Percentiles rank a stretch among this genome's conserved stretches.
Conservation (phyloP, 805 yeast species). For the Candida quercuum region DNA sequence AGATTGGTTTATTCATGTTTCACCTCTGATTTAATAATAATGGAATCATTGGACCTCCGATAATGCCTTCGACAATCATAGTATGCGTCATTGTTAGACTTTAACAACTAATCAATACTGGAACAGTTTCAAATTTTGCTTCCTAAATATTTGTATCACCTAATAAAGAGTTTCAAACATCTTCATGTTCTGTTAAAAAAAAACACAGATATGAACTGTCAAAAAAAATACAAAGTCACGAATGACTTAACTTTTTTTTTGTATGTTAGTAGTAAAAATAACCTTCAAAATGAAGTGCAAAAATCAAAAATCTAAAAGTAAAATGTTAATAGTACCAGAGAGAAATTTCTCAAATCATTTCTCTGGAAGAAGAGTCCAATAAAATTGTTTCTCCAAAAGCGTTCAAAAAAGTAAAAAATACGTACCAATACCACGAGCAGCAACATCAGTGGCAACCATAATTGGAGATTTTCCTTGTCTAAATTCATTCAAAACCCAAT, state of each 20-base stretch:
- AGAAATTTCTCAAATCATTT: too few species aligned
- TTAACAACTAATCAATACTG: not conserved
- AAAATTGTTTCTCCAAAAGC: too few species aligned
- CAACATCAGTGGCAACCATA: constrained; percentile 99
- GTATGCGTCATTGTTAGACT: not conserved
- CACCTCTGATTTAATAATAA: too few species aligned
- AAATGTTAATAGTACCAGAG: constrained; percentile 14
- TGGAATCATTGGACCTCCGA: too few species aligned
- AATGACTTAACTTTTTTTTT: not conserved
- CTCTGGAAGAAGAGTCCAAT: too few species aligned
- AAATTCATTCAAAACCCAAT: constrained; percentile 95
- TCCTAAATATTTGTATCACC: not conserved
- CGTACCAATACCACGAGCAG: constrained; percentile 99
- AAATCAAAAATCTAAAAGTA: constrained; percentile 19
- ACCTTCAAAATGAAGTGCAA: not conserved
- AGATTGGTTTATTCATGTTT: too few species aligned
- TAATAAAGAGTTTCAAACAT: not conserved
- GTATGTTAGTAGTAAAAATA: not conserved
- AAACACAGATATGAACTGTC: not conserved
- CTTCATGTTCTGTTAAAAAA: not conserved
- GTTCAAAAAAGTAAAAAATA: constrained; percentile 20
- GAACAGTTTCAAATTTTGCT: not conserved
- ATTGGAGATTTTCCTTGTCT: constrained; percentile 89
- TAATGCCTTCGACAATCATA: not conserved
- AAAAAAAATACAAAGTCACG: not conserved